Percentiles rank a stretch among this genome's conserved stretches.
Evolutionary conservation across 2,329 filamentous ascomycete species (phyloP).

Genomic region (Nemania sp.): DNA sequence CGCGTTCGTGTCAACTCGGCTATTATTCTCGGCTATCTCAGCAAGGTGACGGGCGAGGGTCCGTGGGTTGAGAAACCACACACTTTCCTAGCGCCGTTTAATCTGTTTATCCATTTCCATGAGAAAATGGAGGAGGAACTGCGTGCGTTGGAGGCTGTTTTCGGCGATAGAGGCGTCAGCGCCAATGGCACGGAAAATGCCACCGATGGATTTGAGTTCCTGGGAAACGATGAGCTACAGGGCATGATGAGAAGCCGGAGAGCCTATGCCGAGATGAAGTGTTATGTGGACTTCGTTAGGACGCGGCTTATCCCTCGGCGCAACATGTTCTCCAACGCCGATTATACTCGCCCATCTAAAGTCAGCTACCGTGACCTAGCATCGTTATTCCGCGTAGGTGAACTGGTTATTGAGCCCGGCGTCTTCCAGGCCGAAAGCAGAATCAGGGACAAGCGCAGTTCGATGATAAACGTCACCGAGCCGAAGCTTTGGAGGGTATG

Average conservation of each 20-base stretch:
- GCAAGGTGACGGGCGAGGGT: conserved; percentile 39
- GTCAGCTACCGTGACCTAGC: conserved; percentile 36
- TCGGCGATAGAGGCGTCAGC: conserved; percentile 10
- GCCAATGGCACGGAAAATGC: conserved; percentile 2
- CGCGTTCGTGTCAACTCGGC: conserved; percentile 39
- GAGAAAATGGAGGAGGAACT: conserved; percentile 37
- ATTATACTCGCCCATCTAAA: conserved; percentile 28
- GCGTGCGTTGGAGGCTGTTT: conserved; percentile 21
- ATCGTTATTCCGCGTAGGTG: conserved; percentile 35
- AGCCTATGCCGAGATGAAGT: conserved; percentile 39
- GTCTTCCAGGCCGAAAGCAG: conserved; percentile 29
- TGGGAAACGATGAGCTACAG: conserved; percentile 33
- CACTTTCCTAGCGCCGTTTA: conserved; percentile 38
- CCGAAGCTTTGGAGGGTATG: conserved; percentile 40
- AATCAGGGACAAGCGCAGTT: conserved; percentile 33
- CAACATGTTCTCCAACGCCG: conserved; percentile 33
- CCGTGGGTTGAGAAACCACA: conserved; percentile 37
- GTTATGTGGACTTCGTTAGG: conserved; percentile 39
- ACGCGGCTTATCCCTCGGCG: conserved; percentile 34
- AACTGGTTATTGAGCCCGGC: conserved; percentile 37
- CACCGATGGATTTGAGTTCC: conserved; percentile 30
- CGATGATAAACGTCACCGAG: conserved; percentile 27
- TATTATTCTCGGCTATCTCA: conserved; percentile 39
- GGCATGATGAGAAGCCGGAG: conserved; percentile 38
- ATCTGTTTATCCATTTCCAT: conserved; percentile 38